phyloP scores from a whole-genome alignment of 2,329 filamentous ascomycete genomes.

The Xylariales sp. region DNA sequence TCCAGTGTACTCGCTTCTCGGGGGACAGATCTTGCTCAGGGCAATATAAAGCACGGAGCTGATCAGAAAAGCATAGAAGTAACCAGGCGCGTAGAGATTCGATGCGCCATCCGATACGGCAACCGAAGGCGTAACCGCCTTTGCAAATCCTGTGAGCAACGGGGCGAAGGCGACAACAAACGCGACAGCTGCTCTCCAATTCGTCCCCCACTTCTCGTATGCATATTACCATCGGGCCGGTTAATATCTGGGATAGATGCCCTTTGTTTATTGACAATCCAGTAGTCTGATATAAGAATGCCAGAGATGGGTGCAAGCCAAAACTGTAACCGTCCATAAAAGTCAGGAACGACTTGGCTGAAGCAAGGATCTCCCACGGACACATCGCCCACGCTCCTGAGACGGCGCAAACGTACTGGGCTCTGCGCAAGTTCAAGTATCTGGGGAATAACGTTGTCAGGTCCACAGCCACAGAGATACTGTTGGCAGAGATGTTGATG shows the following conservation, averaged over 20 bases:
- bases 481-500: slow-evolving; percentile 14
- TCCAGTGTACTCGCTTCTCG: slow-evolving; percentile 5
- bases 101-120: not conserved
- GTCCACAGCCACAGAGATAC: slow-evolving; percentile 12
- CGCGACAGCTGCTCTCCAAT: slow-evolving; percentile 3
- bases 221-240: slow-evolving; percentile 9
- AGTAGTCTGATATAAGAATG: slow-evolving; percentile 14
- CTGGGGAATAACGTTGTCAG: slow-evolving; percentile 11
- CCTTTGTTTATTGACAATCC: slow-evolving; percentile 11
- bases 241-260: slow-evolving; percentile 9
- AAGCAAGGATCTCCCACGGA: slow-evolving; percentile 12
- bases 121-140: slow-evolving; percentile 1
- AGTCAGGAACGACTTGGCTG: slow-evolving; percentile 11
- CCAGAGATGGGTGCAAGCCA: slow-evolving; percentile 13
- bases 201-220: slow-evolving; percentile 8
- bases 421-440: slow-evolving; percentile 11
- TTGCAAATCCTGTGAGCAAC: slow-evolving; percentile 5
- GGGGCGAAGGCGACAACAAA: slow-evolving; percentile 6
- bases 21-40: slow-evolving; percentile 8
- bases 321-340: slow-evolving; percentile 11
- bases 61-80: slow-evolving; percentile 6
- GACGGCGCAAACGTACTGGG: slow-evolving; percentile 11
- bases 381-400: slow-evolving; percentile 12
- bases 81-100: slow-evolving; percentile 5
- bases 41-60: slow-evolving; percentile 7